phyloP scores from a whole-genome alignment of 352 stramenopile species.

The Globisporangium cylindrosporum region DNA sequence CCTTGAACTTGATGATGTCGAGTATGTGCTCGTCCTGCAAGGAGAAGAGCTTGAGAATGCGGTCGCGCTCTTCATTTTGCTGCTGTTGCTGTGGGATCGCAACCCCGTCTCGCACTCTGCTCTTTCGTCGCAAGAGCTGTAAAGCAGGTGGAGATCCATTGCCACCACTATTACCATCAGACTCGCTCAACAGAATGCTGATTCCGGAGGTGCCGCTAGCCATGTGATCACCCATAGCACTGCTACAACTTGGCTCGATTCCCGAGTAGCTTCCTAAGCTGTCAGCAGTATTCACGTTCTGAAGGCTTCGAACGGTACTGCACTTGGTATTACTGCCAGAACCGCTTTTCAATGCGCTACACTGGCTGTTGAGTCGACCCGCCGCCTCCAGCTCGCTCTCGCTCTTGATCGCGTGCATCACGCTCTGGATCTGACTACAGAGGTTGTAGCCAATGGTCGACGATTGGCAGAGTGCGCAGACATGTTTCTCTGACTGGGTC shows the following conservation, averaged over 20 bases:
- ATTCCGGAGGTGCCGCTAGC: neutral
- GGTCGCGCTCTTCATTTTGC: slow-evolving; percentile 15
- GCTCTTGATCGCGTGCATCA: slow-evolving; percentile 42
- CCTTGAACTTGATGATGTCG: slow-evolving; percentile 63
- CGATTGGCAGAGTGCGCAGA: slow-evolving; percentile 50
- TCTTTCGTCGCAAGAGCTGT: slow-evolving; percentile 6
- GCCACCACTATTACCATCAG: neutral
- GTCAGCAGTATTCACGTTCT: neutral
- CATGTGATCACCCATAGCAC: neutral
- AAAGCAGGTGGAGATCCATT: neutral
- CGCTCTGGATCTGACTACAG: slow-evolving; percentile 53
- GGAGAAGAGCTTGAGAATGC: slow-evolving; percentile 47
- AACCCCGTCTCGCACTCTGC: neutral
- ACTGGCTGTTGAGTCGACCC: slow-evolving; percentile 10
- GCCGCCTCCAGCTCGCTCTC: slow-evolving; percentile 27
- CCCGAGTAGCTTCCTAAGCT: neutral
- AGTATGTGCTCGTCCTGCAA: slow-evolving; percentile 55
- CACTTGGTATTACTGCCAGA: neutral
- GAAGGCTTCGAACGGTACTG: neutral
- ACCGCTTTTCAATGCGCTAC: slow-evolving; percentile 7
- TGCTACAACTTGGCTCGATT: neutral
- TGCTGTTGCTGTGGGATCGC: neutral
- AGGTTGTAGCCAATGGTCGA: slow-evolving; percentile 62
- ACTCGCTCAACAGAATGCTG: neutral
- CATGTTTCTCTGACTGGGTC: neutral